Evolutionary conservation across 305 asterid species (phyloP).

Genomic region (Plantago coronopus): DNA sequence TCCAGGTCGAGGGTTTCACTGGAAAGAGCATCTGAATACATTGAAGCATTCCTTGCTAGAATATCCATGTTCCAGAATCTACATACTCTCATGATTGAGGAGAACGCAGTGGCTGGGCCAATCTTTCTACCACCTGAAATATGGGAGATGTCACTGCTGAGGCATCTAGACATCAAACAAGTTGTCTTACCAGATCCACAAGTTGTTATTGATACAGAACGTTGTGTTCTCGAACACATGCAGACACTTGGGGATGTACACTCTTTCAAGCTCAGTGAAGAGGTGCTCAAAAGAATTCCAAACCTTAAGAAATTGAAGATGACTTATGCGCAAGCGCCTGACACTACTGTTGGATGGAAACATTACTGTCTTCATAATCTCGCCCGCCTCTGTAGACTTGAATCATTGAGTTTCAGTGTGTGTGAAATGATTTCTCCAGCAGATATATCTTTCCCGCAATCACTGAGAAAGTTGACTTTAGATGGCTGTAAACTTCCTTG

Average conservation of each 20-base stretch:
- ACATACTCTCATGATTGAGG: background rate
- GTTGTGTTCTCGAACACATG: background rate
- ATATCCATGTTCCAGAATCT: conserved; percentile 1
- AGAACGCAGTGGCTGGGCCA: background rate
- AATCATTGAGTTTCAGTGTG: background rate
- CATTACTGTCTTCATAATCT: background rate
- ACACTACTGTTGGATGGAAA: background rate
- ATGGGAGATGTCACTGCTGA: background rate
- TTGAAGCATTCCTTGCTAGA: background rate
- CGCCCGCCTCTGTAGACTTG: background rate
- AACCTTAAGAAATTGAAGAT: conserved; percentile 9
- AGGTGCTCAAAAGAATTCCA: conserved; percentile 5
- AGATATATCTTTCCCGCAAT: background rate
- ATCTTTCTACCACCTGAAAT: conserved; percentile 1
- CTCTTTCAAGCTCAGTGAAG: background rate
- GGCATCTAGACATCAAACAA: background rate
- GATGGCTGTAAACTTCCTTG: conserved; percentile 4
- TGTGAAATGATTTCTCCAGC: background rate
- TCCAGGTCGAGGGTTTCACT: too few relatives aligned
- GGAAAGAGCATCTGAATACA: too few relatives aligned
- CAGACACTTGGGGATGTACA: background rate
- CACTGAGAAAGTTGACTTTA: conserved; percentile 4
- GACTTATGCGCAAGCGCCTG: background rate
- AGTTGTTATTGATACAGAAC: background rate
- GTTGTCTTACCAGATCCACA: conserved; percentile 2